A percentile compares a stretch with the other conserved stretches of the same genome.
These are phyloP conservation scores for Craterostigma plantagineum DNA, from an alignment of 257 asterid species.

Conservation along the genomic window DNA sequence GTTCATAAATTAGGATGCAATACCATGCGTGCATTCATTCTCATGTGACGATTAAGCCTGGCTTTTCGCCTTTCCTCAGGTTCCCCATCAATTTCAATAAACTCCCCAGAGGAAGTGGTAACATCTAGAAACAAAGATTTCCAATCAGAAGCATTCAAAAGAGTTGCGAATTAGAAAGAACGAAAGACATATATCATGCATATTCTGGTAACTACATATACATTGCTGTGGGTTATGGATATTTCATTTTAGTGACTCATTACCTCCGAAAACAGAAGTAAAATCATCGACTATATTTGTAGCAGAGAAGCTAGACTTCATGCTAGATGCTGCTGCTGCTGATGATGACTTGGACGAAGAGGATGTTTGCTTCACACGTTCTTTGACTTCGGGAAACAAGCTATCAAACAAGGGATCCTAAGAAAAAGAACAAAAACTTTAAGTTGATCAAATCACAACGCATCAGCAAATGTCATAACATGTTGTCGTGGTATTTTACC, in stretches of 20 bases:
- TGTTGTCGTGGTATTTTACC: constrained; percentile 23
- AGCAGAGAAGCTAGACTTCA: constrained; percentile 16
- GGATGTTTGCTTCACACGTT: constrained; percentile 23
- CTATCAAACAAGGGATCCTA: constrained; percentile 44
- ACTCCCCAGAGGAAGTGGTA: constrained; percentile 46
- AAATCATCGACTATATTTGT: constrained; percentile 24
- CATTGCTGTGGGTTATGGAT: not conserved
- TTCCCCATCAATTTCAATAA: constrained; percentile 63
- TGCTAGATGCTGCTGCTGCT: constrained; percentile 10
- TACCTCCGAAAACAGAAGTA: constrained; percentile 60
- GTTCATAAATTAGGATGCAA: not conserved
- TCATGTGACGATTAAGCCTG: constrained; percentile 43
- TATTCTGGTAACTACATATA: not conserved
- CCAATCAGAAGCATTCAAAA: constrained; percentile 2
- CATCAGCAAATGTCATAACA: constrained; percentile 4
- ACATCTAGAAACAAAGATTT: constrained; percentile 27
- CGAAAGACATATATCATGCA: no score
- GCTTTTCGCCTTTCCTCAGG: constrained; percentile 68
- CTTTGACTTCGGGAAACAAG: constrained; percentile 22
- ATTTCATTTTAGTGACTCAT: constrained; percentile 1
- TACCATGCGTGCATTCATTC: constrained; percentile 73
- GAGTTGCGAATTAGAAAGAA: not conserved
- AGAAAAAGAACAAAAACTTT: constrained; percentile 6
- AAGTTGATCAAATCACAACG: constrained; percentile 1
- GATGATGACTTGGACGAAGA: constrained; percentile 4